Conservation (phyloP, 169 alveolate genomes). For the Plasmodium vivax region DNA sequence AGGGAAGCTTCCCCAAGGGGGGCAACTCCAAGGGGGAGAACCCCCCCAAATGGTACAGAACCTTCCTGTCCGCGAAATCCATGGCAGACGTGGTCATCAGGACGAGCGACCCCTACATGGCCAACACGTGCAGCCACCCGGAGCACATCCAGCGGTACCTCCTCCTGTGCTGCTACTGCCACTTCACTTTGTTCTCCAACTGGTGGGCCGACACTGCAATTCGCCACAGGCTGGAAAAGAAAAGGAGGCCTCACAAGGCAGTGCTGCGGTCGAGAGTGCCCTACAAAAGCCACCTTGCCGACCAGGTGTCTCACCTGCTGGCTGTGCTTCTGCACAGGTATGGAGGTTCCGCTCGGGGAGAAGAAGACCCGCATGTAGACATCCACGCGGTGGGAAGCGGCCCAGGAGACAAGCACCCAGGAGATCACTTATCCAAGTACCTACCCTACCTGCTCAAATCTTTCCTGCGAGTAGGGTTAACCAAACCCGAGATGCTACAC, state of each 20-base stretch:
- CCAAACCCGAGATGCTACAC: background rate
- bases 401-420: background rate
- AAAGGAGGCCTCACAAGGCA: slow-evolving; percentile 11
- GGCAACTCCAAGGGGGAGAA: background rate
- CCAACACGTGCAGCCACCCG: background rate
- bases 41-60: background rate
- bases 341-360: background rate
- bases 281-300: slow-evolving; percentile 19
- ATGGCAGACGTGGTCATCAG: slow-evolving; percentile 7
- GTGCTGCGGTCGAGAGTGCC: slow-evolving; percentile 28
- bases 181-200: slow-evolving; percentile 26
- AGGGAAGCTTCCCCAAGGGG: background rate
- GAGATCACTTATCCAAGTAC: background rate
- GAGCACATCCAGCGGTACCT: slow-evolving; percentile 3
- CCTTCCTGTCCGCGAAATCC: slow-evolving; percentile 16
- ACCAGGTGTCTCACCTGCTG: slow-evolving; percentile 44
- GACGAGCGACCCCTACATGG: slow-evolving; percentile 26
- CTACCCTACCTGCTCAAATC: slow-evolving; percentile 46
- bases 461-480: slow-evolving; percentile 1
- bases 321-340: background rate
- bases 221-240: slow-evolving; percentile 8
- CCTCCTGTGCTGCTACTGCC: slow-evolving; percentile 26
- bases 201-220: slow-evolving; percentile 69
- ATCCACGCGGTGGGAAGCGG: background rate
- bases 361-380: background rate